Percentiles rank a stretch among this genome's conserved stretches.
These are phyloP conservation scores for Diutina siamensis DNA, from an alignment of 1,139 yeast genomes.

Conservation along the genomic window DNA sequence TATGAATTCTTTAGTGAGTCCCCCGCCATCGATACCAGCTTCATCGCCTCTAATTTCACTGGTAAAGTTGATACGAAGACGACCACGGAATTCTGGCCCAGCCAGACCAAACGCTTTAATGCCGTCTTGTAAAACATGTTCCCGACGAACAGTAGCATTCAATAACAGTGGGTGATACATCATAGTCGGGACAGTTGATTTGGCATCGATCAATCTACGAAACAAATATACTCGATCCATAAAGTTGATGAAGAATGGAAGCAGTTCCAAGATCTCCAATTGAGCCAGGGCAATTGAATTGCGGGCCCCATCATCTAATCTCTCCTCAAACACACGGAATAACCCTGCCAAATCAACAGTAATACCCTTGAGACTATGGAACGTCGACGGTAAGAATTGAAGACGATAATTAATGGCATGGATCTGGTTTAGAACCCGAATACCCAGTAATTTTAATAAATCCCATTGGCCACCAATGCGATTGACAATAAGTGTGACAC, in stretches of 20 bases:
- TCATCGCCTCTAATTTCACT: conserved; percentile 63
- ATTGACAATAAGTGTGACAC: conserved; percentile 41
- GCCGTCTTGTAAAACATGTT: conserved; percentile 63
- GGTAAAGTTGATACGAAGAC: conserved; percentile 52
- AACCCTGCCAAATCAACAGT: conserved; percentile 17
- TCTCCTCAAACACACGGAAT: conserved; percentile 7
- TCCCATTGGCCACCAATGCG: conserved; percentile 3
- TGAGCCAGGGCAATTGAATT: conserved; percentile 9
- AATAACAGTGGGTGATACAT: conserved; percentile 10
- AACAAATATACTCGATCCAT: conserved; percentile 62
- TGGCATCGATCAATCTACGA: conserved; percentile 43
- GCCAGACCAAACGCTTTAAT: conserved; percentile 38
- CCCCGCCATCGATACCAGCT: conserved; percentile 96
- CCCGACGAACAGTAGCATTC: conserved; percentile 55
- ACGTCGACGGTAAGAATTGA: conserved; percentile 37
- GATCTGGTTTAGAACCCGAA: conserved; percentile 53
- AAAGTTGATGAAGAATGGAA: conserved; percentile 77
- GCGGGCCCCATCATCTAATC: neutral
- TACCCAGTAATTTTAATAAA: conserved; percentile 26
- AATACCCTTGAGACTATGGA: conserved; percentile 40
- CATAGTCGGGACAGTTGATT: too few species aligned
- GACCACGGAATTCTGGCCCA: conserved; percentile 41
- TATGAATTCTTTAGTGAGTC: conserved; percentile 82
- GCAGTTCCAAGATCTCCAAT: conserved; percentile 42
- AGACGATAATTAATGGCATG: conserved; percentile 61